Evolutionary conservation across 371 early-diverging fungal genomes (phyloP).

Genomic region (Apophysomyces sp.): DNA sequence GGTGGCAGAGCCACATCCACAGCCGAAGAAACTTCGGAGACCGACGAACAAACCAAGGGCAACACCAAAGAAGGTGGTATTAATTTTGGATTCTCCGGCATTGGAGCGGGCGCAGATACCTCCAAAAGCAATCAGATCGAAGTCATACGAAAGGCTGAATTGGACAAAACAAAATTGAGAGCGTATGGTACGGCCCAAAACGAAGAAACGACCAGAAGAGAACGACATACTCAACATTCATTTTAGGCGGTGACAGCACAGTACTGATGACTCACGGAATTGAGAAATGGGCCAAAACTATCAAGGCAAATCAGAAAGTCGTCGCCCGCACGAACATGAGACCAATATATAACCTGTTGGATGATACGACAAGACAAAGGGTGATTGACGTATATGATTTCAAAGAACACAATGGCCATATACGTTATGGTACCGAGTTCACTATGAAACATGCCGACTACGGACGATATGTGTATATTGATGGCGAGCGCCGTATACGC

Average conservation of each 20-base stretch:
- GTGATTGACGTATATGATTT: background rate
- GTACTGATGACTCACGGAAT: background rate
- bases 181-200: background rate
- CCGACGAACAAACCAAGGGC: background rate
- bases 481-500: background rate
- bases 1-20: background rate
- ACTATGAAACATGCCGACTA: background rate
- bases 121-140: background rate
- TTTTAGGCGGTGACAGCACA: background rate
- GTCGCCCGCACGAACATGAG: background rate
- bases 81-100: background rate
- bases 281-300: background rate
- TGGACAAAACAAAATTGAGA: background rate
- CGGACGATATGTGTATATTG: background rate
- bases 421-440: background rate
- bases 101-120: background rate
- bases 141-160: background rate
- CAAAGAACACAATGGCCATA: background rate
- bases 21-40: background rate
- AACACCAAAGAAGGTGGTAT: background rate
- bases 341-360: background rate
- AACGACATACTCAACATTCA: background rate
- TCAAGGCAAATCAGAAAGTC: background rate
- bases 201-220: background rate
- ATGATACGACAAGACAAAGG: background rate